These are phyloP conservation scores for Akanthomyces dipterigenus DNA, from an alignment of 2,329 filamentous ascomycete genomes.

Conservation along the genomic window DNA sequence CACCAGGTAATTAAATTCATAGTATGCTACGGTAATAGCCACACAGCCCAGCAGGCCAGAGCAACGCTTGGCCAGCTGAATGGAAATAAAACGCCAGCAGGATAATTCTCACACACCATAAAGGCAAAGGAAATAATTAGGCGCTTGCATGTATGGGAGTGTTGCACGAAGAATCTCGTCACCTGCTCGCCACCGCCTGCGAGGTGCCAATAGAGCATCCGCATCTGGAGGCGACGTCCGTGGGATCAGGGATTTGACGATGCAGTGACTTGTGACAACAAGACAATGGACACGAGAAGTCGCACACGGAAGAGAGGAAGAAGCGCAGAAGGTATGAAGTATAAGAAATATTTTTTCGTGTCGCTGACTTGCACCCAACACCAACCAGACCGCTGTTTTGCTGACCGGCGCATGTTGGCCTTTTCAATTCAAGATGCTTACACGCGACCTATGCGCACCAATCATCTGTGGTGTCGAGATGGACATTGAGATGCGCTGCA, in stretches of 20 bases:
- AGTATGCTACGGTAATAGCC: no score
- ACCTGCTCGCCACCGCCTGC: neutral
- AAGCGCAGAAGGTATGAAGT: neutral
- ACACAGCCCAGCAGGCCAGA: neutral
- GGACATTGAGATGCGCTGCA: neutral
- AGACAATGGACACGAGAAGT: neutral
- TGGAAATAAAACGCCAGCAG: neutral
- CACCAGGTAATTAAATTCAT: no score
- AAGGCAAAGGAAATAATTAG: neutral
- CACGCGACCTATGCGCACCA: neutral
- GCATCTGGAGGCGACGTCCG: neutral
- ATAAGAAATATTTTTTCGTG: no score
- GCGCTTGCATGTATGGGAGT: neutral
- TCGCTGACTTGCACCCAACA: neutral
- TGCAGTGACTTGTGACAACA: neutral
- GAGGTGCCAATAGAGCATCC: neutral
- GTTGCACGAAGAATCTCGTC: neutral
- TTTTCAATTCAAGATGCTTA: neutral
- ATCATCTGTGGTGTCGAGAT: neutral
- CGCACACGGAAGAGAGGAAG: neutral
- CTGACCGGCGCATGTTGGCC: neutral
- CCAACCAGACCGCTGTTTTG: no score
- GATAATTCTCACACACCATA: neutral
- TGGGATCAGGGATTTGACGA: neutral
- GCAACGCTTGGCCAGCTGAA: neutral